Evolutionary conservation across 2,329 filamentous ascomycete genomes (phyloP), one percentile per base, ranked within the genome.

Genomic region (Aspergillus hortae): DNA sequence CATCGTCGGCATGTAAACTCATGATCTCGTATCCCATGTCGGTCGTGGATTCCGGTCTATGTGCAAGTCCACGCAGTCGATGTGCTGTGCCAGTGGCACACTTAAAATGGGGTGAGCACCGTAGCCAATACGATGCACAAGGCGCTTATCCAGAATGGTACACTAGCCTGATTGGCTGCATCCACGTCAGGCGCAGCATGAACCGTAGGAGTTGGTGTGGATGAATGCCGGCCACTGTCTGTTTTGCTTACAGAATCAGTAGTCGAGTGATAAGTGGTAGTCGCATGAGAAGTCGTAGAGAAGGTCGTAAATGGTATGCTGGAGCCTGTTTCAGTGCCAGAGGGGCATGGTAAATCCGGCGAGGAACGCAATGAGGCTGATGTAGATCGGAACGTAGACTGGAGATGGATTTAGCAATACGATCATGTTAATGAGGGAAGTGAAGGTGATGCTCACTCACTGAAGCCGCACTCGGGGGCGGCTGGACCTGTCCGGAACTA

Each of bases 401-500:
- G 65, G 52, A 59, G 41, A 17, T 40, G 14, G 23, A 47, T 65
- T 74, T 67, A 66, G 63, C 52, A 55, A 19, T 33, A 52, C 52
- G 44, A 61, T 48, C 49, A 32, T 33, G 23, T 23, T 23, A 46
- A 12, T 46, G 38, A 51, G 57, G 49, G 47, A 52, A 49, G 51
- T 49, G 46, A 51, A 62, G 68, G 69, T 56, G 62, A 64, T 70
- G 69, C 84, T 81, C 82, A 85, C 82, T 83, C 76, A 84, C 81
- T 76, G 80, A 78, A 65, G 83, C 83, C 75, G 84, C 83, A 72
- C 80, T 83, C 60, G 27, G 27, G 27, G 84, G 81, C 66, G 88
- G 88, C 65, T 90, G 79, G 63, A 94, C 85, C 77, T 92, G 92
- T 67, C 90, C 89, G 61, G 84, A 82, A 56, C 85, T 78, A 46